Percentiles rank a stretch among this genome's conserved stretches.
Evolutionary conservation across 2,329 filamentous ascomycete species (phyloP).

Genomic region (Tolypocladium ophioglossoides): DNA sequence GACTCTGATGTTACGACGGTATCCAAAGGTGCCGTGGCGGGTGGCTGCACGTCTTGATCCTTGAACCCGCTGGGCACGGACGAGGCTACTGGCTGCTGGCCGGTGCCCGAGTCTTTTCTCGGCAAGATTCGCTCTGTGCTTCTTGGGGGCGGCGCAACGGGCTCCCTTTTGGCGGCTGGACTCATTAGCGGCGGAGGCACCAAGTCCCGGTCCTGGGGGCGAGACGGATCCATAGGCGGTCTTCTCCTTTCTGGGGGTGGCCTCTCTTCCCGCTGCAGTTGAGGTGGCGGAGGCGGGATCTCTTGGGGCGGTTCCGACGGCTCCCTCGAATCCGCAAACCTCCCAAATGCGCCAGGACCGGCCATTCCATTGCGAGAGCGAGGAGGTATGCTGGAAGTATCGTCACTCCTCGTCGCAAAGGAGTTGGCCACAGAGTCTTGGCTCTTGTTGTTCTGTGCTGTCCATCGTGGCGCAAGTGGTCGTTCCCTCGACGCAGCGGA

Average conservation of each 20-base stretch:
- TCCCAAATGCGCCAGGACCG: constrained; percentile 26
- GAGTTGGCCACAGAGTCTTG: constrained; percentile 46
- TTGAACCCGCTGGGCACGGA: constrained; percentile 21
- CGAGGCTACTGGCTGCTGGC: constrained; percentile 11
- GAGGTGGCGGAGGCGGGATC: constrained; percentile 2
- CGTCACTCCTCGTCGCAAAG: constrained; percentile 36
- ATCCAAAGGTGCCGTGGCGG: constrained; percentile 3
- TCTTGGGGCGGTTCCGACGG: constrained; percentile 8
- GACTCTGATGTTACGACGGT: constrained; percentile 2
- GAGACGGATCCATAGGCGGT: constrained; percentile 53
- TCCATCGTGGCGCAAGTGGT: constrained; percentile 32
- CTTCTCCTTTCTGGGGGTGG: constrained; percentile 52
- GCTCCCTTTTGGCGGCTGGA: constrained; percentile 33
- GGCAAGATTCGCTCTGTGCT: constrained; percentile 37
- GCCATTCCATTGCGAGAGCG: constrained; percentile 41
- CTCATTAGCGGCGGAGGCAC: constrained; percentile 50
- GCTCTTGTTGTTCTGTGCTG: constrained; percentile 42
- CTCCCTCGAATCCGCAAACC: constrained; percentile 19
- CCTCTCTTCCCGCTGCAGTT: constrained; percentile 25
- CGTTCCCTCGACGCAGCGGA: constrained; percentile 29
- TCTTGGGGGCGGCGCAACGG: constrained; percentile 37
- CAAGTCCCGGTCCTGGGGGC: constrained; percentile 43
- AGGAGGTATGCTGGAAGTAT: constrained; percentile 37
- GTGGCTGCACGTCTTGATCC: constrained; percentile 18
- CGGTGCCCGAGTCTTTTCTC: constrained; percentile 29